A percentile compares a stretch with the other conserved stretches of the same genome.
phyloP scores from a whole-genome alignment of 345 rosid species.

The Excoecaria cochinchinensis region DNA sequence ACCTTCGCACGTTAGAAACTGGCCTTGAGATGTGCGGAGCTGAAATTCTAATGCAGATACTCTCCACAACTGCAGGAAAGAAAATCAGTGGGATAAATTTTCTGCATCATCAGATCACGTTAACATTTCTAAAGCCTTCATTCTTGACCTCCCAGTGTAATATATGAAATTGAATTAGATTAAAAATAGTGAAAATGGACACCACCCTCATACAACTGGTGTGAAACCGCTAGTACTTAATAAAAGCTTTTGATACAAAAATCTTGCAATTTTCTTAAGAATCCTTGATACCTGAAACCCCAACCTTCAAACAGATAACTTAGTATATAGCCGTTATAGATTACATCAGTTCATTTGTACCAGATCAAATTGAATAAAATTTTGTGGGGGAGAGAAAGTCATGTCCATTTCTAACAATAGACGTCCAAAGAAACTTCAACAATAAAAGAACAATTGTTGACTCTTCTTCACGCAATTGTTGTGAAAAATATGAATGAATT shows the following conservation, averaged over 20 bases:
- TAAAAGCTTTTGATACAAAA: neutral
- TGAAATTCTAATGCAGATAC: conserved; percentile 52
- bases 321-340: neutral
- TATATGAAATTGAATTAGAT: neutral
- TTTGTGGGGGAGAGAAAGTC: neutral
- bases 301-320: neutral
- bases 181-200: neutral
- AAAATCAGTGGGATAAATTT: conserved; percentile 6
- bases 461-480: neutral
- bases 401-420: neutral
- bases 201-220: neutral
- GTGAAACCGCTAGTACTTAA: neutral
- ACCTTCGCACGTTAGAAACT: conserved; percentile 61
- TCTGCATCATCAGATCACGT: neutral
- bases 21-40: conserved; percentile 51
- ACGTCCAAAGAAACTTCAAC: neutral
- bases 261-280: neutral
- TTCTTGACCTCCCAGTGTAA: neutral
- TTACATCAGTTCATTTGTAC: neutral
- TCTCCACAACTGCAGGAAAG: conserved; percentile 61
- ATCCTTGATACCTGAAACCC: neutral
- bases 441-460: neutral
- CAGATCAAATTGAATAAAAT: neutral
- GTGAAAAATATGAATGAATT: neutral
- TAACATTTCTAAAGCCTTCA: neutral